These are phyloP conservation scores for Selaginella moellendorffii DNA, from an alignment of 75 land plant genomes.

Conservation along the genomic window DNA sequence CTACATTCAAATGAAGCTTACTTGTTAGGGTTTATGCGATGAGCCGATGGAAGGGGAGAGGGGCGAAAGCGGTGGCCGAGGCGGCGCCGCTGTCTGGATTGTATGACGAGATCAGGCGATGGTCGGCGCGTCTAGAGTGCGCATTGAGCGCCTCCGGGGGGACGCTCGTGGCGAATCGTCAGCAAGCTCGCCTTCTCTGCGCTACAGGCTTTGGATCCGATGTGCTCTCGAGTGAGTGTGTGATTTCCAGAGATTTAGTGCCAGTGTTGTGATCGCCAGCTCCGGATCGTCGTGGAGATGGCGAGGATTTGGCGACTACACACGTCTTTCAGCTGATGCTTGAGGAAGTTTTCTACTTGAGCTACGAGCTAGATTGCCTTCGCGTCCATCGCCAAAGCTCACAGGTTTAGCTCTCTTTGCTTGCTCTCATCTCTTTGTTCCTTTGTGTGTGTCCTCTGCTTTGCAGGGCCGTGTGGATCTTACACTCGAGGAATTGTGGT, in stretches of 20 bases:
- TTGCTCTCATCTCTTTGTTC: neutral
- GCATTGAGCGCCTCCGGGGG: neutral
- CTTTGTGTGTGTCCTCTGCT: neutral
- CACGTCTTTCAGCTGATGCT: conserved; percentile 17
- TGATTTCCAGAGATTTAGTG: too few relatives aligned
- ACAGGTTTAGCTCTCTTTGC: too few relatives aligned
- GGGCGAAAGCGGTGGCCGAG: neutral
- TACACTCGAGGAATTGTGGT: conserved; percentile 35
- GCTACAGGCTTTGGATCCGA: conserved; percentile 24
- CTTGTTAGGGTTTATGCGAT: neutral
- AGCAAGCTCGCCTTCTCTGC: conserved; percentile 14
- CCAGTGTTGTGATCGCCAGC: too few relatives aligned
- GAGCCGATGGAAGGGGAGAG: conserved; percentile 10
- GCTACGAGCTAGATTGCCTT: conserved; percentile 19
- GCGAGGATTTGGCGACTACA: too few relatives aligned
- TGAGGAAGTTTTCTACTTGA: conserved; percentile 28
- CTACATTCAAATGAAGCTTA: too few relatives aligned
- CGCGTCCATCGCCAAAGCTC: conserved; percentile 6
- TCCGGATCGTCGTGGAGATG: too few relatives aligned
- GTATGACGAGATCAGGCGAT: neutral
- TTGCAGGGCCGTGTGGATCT: conserved; percentile 17
- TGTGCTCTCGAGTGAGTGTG: neutral
- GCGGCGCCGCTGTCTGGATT: conserved; percentile 10
- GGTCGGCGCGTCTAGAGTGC: neutral
- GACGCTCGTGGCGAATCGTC: conserved; percentile 18